phyloP scores from a whole-genome alignment of 2,329 filamentous ascomycete genomes.

The Neurospora crassa region DNA sequence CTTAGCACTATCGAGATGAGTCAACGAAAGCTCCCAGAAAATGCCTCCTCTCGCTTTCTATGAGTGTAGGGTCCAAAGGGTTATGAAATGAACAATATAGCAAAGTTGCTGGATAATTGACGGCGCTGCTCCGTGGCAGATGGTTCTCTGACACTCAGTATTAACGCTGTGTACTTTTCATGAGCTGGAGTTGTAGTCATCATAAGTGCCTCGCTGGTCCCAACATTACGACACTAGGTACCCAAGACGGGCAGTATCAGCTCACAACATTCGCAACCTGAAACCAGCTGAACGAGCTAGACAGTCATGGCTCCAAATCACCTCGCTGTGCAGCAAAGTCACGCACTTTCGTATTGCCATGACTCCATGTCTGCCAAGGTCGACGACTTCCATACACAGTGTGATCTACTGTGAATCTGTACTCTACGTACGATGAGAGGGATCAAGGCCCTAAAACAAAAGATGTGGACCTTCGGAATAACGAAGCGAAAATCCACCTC shows the following conservation, averaged over 20 bases:
- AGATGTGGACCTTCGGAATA: background rate
- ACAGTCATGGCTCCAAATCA: background rate
- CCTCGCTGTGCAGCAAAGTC: background rate
- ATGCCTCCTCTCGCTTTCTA: background rate
- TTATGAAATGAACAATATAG: background rate
- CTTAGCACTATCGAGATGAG: background rate
- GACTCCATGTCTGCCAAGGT: background rate
- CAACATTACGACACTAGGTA: no score
- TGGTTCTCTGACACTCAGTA: background rate
- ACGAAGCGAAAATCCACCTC: background rate
- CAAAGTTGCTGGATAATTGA: background rate
- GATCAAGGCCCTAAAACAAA: background rate
- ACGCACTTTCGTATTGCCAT: background rate
- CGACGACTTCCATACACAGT: background rate
- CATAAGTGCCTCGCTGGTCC: background rate
- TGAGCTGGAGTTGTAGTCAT: background rate
- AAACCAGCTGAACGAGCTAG: background rate
- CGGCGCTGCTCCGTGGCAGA: background rate
- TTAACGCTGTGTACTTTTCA: background rate
- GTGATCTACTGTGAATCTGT: background rate
- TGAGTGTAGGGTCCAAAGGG: background rate
- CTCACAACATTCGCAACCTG: background rate
- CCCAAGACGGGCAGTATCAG: no score
- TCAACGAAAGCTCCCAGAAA: background rate
- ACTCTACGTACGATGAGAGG: background rate